These are phyloP conservation scores for Pichia sp. DNA, from an alignment of 1,139 yeast genomes.

Conservation along the genomic window DNA sequence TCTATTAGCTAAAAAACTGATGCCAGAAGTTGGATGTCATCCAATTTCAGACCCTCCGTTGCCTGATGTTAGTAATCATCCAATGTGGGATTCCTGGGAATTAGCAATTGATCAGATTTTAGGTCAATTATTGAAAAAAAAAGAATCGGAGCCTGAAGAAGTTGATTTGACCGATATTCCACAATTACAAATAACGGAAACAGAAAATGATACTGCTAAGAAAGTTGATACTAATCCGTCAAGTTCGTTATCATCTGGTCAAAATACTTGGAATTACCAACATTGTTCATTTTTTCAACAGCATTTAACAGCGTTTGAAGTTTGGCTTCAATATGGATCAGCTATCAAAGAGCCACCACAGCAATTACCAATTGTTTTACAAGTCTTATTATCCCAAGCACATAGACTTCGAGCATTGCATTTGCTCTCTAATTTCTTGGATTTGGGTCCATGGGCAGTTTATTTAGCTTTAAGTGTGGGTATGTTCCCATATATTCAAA, in stretches of 20 bases:
- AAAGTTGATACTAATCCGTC: background rate
- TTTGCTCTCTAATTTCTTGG: constrained; percentile 76
- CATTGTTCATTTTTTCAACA: constrained; percentile 94
- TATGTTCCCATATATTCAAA: constrained; percentile 89
- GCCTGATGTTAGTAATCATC: constrained; percentile 79
- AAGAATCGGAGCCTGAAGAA: constrained; percentile 20
- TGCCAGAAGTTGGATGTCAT: constrained; percentile 92
- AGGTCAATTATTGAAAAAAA: constrained; percentile 51
- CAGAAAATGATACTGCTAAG: constrained; percentile 2
- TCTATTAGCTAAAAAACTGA: constrained; percentile 81
- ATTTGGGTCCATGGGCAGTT: constrained; percentile 97
- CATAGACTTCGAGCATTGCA: constrained; percentile 88
- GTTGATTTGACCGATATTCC: constrained; percentile 25
- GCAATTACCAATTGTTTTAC: constrained; percentile 89
- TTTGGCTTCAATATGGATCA: constrained; percentile 91
- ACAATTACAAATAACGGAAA: constrained; percentile 22
- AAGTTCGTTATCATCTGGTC: constrained; percentile 5
- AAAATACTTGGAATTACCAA: constrained; percentile 47
- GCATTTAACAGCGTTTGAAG: constrained; percentile 90
- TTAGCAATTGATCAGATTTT: constrained; percentile 92
- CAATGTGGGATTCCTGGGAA: constrained; percentile 99
- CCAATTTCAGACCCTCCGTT: constrained; percentile 92
- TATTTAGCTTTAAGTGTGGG: constrained; percentile 89
- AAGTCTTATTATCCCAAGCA: constrained; percentile 87
- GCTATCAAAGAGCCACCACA: constrained; percentile 85